Percentiles rank a stretch among this genome's conserved stretches.
Conservation (phyloP, 2,329 filamentous ascomycete genomes). For the Calycina herbarum region DNA sequence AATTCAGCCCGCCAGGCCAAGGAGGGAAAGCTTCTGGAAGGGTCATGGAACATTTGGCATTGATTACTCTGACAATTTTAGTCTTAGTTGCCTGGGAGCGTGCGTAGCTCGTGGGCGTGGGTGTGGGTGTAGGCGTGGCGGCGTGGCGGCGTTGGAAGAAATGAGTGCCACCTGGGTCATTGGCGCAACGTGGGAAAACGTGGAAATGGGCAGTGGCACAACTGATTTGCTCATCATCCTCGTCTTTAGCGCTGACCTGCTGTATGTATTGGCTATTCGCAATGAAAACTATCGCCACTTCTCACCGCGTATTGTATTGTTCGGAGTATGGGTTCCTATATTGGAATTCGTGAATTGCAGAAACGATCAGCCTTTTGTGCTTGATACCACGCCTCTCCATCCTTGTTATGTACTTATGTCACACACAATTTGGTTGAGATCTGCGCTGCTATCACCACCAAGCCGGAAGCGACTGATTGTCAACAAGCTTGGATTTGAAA, state of each 20-base stretch:
- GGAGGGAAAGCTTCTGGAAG: background rate
- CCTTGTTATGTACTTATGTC: background rate
- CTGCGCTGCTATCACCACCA: slow-evolving; percentile 1
- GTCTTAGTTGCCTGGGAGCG: background rate
- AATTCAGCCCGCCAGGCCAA: background rate
- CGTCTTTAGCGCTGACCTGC: background rate
- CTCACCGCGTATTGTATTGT: background rate
- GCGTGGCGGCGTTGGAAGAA: background rate
- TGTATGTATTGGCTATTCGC: background rate
- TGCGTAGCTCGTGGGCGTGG: background rate
- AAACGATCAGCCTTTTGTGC: background rate
- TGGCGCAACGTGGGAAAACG: background rate
- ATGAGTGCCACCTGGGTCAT: background rate
- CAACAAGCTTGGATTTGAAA: too few relatives aligned
- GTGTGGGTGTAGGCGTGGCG: background rate
- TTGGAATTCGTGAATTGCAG: background rate
- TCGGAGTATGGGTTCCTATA: background rate
- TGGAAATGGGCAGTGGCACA: slow-evolving; percentile 1
- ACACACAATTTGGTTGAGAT: background rate
- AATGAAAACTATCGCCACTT: background rate
- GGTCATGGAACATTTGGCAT: background rate
- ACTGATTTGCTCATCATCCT: background rate
- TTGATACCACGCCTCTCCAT: background rate
- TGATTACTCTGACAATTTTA: background rate
- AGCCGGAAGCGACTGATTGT: background rate